A percentile compares a stretch with the other conserved stretches of the same genome.
Evolutionary conservation across 495 filamentous ascomycete species (phyloP).

Genomic region (Sordaria brevicollis): DNA sequence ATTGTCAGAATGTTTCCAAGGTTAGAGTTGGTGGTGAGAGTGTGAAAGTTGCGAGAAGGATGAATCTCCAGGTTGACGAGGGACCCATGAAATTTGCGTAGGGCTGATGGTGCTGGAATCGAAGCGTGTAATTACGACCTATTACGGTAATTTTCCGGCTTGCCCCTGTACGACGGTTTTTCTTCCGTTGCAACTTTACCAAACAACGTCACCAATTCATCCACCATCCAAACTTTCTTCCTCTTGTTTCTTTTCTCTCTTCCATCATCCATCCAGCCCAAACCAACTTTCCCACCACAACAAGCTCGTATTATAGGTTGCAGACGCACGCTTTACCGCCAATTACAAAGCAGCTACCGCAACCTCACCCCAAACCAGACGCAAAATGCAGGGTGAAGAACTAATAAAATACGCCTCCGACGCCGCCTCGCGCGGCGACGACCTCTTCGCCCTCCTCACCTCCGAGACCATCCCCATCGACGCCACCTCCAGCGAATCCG

Average conservation of each 20-base stretch:
- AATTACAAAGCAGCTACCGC: not conserved
- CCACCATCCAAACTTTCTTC: not conserved
- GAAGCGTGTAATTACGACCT: not conserved
- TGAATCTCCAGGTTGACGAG: not conserved
- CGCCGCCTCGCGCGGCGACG: constrained; percentile 26
- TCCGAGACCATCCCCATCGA: constrained; percentile 10
- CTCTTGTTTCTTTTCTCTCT: not conserved
- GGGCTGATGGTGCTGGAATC: not conserved
- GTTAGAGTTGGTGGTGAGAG: not conserved
- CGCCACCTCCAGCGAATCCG: constrained; percentile 28
- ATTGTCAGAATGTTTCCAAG: not conserved
- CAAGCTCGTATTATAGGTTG: not conserved
- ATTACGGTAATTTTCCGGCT: not conserved
- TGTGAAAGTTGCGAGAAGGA: not conserved
- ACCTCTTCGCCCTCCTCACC: constrained; percentile 35
- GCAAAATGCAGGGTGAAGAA: constrained; percentile 22
- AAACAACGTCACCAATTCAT: not conserved
- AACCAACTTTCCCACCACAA: not conserved
- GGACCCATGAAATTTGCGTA: not conserved
- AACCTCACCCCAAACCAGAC: not conserved
- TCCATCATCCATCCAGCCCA: not conserved
- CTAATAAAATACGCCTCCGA: constrained; percentile 31
- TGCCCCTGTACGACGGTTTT: not conserved
- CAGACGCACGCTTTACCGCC: not conserved
- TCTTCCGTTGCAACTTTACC: not conserved